Base-by-base conservation (phyloP, 2,329 filamentous ascomycete genomes). In the Phialemoniopsis sp. region DNA sequence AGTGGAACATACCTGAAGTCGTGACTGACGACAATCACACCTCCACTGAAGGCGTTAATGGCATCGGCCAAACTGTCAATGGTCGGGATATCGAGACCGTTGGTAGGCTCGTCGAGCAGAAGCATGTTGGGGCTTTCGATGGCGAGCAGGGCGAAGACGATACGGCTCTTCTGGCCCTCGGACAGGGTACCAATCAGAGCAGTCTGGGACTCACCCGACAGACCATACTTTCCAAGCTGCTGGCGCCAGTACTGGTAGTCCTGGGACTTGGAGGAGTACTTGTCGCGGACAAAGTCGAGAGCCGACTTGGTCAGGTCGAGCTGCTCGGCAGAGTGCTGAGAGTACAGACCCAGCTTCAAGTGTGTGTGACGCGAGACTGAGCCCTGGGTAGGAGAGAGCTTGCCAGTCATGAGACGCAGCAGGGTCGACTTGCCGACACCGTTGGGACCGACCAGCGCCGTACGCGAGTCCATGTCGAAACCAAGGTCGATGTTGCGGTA, bases 201-300 rank as follows among this genome's bases (percentile, higher is more conserved):
- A 36, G 93, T 98, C 76, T 98, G 94, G 26, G 89, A 74, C 47
- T 97, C 89, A 63, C 94, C 94, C 42, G 81, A 86, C 49, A 98
- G 79, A 63, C 94, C 94, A 65, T 98, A 98, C 50, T 84, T 80
- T 57, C 93, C 93, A 29, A 98, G 87, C 72, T 95, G 89, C 70
- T 96, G 91, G 61, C 93, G 83, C 93, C 93, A 98, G 81, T 93
- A 98, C 72, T 98, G 93, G 76, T 95, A 95, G 64, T 98, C 93
- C 64, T 98, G 93, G 39, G 83, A 89, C 70, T 91, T 88, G 49
- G 83, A 74, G 32, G 75, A 67, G 73, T 95, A 97, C 76, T 91
- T 95, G 71, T 97, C 91, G 48, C 93, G 87, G 47, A 97, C 91
- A 60, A 98, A 98, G 67, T 98, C 94, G 39, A 98, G 81, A 8